Evolutionary conservation across 768 basidiomycete species (phyloP).

Genomic region (Boletus coccyginus): DNA sequence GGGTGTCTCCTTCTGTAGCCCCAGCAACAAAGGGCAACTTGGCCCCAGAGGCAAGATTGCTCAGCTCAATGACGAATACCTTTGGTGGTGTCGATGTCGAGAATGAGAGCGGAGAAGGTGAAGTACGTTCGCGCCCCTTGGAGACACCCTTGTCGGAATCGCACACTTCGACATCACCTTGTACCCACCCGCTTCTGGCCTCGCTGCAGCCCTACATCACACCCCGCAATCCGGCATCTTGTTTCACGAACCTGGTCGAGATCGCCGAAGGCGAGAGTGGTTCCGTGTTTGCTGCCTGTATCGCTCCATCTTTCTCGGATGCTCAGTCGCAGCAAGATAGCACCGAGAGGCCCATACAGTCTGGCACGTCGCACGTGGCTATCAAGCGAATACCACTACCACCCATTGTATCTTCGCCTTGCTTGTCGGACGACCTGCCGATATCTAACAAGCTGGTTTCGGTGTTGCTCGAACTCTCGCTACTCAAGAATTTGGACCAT

Average conservation of each 20-base stretch:
- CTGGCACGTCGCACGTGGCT: constrained; percentile 53
- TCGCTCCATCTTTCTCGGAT: constrained; percentile 18
- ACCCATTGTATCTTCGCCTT: constrained; percentile 29
- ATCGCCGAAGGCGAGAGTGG: constrained; percentile 85
- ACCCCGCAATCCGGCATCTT: constrained; percentile 58
- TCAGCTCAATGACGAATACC: constrained; percentile 35
- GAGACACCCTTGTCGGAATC: not conserved
- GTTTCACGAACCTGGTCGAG: constrained; percentile 68
- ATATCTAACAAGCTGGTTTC: constrained; percentile 64
- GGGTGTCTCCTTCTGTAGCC: not conserved
- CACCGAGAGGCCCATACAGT: constrained; percentile 23
- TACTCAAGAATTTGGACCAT: constrained; percentile 58
- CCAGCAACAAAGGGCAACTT: constrained; percentile 14
- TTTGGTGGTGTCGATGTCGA: constrained; percentile 34
- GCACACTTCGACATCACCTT: not conserved
- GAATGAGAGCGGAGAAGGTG: constrained; percentile 1
- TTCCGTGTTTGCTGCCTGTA: constrained; percentile 52
- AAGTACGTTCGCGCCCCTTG: not conserved
- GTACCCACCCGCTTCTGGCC: constrained; percentile 35
- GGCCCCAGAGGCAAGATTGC: constrained; percentile 24
- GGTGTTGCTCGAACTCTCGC: constrained; percentile 54
- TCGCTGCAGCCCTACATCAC: constrained; percentile 60
- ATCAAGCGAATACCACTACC: constrained; percentile 71
- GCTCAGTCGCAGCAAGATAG: not conserved
- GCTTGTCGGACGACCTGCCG: constrained; percentile 18